Percentiles rank a stretch among this genome's conserved stretches.
These are phyloP conservation scores for Pleodorina starrii DNA, from an alignment of 139 green algal species.

Conservation along the genomic window DNA sequence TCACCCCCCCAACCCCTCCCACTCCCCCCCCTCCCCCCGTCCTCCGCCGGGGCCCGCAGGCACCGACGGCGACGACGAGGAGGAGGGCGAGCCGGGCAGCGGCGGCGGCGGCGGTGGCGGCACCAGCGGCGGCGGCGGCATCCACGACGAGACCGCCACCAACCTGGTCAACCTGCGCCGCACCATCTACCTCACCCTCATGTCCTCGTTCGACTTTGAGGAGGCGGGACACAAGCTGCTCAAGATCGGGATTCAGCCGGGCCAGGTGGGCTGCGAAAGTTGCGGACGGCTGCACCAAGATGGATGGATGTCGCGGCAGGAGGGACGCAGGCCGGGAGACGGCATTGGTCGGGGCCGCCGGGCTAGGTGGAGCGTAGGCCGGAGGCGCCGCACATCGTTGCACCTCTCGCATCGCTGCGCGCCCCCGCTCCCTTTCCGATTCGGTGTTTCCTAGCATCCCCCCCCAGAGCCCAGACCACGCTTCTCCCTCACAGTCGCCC, in stretches of 20 bases:
- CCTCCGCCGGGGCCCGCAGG: no score
- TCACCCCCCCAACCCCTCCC: no score
- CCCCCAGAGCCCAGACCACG: no score
- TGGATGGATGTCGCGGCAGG: no score
- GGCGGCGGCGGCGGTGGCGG: background rate
- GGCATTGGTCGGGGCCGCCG: no score
- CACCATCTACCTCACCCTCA: constrained; percentile 99
- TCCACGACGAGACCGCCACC: constrained; percentile 83
- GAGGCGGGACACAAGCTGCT: constrained; percentile 99
- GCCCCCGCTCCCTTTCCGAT: background rate
- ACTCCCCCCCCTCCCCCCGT: no score
- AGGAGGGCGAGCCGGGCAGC: constrained; percentile 65
- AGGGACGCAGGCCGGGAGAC: no score
- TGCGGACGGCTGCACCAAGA: no score
- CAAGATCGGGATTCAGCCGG: constrained; percentile 89
- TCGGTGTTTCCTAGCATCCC: no score
- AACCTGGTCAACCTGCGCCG: constrained; percentile 97
- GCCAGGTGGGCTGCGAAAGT: constrained; percentile 69
- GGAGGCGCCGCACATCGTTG: no score
- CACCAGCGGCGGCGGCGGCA: constrained; percentile 46
- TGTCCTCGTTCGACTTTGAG: constrained; percentile 98
- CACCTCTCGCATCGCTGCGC: background rate
- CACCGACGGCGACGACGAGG: constrained; percentile 49
- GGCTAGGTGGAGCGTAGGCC: no score
- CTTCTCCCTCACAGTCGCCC: no score